Evolutionary conservation across 345 rosid species (phyloP), one percentile per base, ranked within the genome.

Genomic region (Eucalyptus decipiens): DNA sequence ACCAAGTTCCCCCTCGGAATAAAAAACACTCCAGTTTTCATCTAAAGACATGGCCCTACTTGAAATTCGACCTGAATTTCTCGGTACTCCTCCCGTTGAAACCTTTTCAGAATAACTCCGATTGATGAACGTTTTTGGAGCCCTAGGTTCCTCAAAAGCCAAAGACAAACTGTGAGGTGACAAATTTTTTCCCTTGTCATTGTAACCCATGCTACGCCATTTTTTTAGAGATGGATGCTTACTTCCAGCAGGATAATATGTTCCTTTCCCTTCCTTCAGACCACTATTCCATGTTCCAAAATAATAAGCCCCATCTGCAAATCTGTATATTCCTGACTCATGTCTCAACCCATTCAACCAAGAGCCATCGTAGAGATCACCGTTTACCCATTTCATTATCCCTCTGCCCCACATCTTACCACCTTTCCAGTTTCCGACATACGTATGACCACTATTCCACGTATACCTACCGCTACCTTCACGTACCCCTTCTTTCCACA

Each of bases 371-470:
- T 90, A 97, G 86, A 95, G 86, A 92, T 97, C 99, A 87, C 99
- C 97, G 58, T 93, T 95, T 16, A 49, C 94, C 99, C 99, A 97
- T 91, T 95, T 95, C 99, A 97, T 96, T 87, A 95, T 94, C 80
- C 99, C 99, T 94, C 95, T 94, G 14, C 97, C 99, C 90, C 92
- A 91, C 98, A 97, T 95, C 91, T 90, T 94, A 86, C 99, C 97
- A 47, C 86, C 93, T 94, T 93, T 97, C 99, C 99, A 97, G 43
- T 88, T 95, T 90, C 99, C 99, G 47, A 94, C 91, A 85, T 96
- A 97, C 28, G 90, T 92, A 91, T 96, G 96, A 69, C 99, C 99
- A 50, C 89, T 94, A 88, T 90, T 95, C 99, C 99, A 97, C 89
- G 92, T 94, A 89, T 96, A 97, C 80, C 93, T 93, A 62, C 99